Base-by-base conservation (phyloP, 139 green algal genomes). In the Desmodesmus armatus region DNA sequence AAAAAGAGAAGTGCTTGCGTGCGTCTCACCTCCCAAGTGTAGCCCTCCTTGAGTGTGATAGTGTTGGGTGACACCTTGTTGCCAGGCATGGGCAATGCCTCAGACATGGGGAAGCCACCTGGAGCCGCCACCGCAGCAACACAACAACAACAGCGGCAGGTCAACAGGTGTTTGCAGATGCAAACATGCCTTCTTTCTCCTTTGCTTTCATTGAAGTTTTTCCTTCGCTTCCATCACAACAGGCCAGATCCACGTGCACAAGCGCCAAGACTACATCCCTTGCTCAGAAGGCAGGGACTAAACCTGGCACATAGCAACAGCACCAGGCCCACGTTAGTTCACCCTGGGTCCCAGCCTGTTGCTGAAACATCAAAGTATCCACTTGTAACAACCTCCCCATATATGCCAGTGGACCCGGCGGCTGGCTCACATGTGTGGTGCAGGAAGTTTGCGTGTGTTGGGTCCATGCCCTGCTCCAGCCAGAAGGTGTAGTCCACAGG, bases 381-480 rank as follows among this genome's bases (percentile, higher is more conserved):
- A n/a, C n/a, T n/a, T n/a, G n/a, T n/a, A n/a, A n/a, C n/a, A n/a
- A n/a, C n/a, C n/a, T n/a, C n/a, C n/a, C n/a, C n/a, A n/a, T n/a
- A n/a, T n/a, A n/a, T n/a, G 47, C 47, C 47, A 55, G 47, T 55
- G 47, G 13, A 55, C 9, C 47, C 7, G 47, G 13, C 7, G 9
- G n/a, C n/a, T n/a, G n/a, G 1, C 85, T 85, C 44, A 88, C 85
- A 31, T 17, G 53, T 76, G 70, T 88, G 78, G 75, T 90, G 86
- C 80, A 90, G 74, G 80, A 87, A 90, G 80, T 85, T 87, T 37
- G 86, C 86, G 53, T 90, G 86, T 23, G 86, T 62, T 62, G 86
- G 86, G 80, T 90, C 86, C 76, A 71, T 76, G 66, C 74, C 80
- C 35, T 90, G 86, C 80, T 90, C 86, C 86, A 90, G 23, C 80